These are phyloP conservation scores for Plasmodium gaboni DNA, from an alignment of 169 alveolate species.

Conservation along the genomic window DNA sequence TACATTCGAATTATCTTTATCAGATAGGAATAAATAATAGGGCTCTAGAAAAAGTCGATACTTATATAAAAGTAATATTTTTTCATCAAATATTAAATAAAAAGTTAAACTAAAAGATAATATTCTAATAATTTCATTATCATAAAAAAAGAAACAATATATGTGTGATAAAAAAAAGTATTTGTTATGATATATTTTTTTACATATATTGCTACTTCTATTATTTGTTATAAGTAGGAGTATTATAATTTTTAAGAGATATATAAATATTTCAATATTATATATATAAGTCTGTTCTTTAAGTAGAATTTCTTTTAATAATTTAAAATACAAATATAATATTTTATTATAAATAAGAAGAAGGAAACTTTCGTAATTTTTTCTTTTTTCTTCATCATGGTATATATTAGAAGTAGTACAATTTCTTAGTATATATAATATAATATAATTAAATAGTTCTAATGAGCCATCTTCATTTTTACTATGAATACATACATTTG, in stretches of 20 bases:
- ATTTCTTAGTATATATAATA: constrained; percentile 26
- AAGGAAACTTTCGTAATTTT: constrained; percentile 1
- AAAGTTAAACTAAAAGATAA: constrained; percentile 39
- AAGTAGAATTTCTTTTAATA: constrained; percentile 43
- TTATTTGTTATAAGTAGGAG: constrained; percentile 42
- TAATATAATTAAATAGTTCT: constrained; percentile 21
- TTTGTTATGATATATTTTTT: constrained; percentile 41
- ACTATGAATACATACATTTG: constrained; percentile 13
- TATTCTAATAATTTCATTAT: constrained; percentile 46
- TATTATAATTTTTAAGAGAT: constrained; percentile 61
- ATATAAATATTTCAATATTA: constrained; percentile 31
- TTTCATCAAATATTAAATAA: constrained; percentile 55
- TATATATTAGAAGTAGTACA: neutral
- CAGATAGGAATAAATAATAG: neutral
- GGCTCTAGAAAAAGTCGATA: constrained; percentile 58
- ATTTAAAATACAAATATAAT: constrained; percentile 15
- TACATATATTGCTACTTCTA: constrained; percentile 62
- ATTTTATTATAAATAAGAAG: constrained; percentile 42
- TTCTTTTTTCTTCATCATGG: neutral
- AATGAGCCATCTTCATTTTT: constrained; percentile 3
- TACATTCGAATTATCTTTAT: too few species aligned
- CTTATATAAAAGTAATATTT: constrained; percentile 24
- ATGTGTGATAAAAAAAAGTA: constrained; percentile 56
- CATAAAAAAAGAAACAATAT: constrained; percentile 55
- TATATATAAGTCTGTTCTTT: constrained; percentile 34